Base-by-base conservation (phyloP, 2,329 filamentous ascomycete genomes). In the Pseudopithomyces chartarum region DNA sequence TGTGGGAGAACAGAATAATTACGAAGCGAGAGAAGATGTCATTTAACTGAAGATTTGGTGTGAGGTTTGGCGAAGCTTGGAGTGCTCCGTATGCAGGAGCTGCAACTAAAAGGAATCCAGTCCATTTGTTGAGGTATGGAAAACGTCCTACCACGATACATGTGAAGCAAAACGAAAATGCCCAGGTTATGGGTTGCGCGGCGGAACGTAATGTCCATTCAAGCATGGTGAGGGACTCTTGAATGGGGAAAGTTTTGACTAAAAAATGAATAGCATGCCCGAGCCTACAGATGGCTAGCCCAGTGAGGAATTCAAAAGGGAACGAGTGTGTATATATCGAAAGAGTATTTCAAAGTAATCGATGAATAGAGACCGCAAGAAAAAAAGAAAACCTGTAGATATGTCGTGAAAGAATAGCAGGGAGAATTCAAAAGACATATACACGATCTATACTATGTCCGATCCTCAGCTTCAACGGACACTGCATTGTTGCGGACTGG, bases 11-110 rank as follows among this genome's bases (percentile, higher is more conserved):
- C 17, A 52, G 48, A 42, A 57, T 57, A n/a, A 57, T 29, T 7
- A 57, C 50, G 29, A 49, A 57, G 1, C 55, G 49, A 10, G 49
- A 48, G 32, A 53, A 57, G 20, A 43, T 53, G 19, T 57, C 55
- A 29, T 57, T 57, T 2, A 57, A 44, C 2, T 40, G 39, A 6
- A 40, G 32, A 19, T 53, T 39, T 4, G 55, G 55, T 7, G 55
- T 53, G n/a, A 57, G 29, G 10, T 52, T 39, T 11, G 44, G 22
- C 7, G 55, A 52, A 3, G 55, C 53, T 12, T 53, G 19, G 8
- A 52, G 45, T 13, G 55, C 55, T 36, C 55, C 55, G 32, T 43
- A 53, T 36, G 43, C 49, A 10, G 55, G 48, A 19, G 43, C 50
- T 20, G 53, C n/a, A 15, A 57, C 36, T 3, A 57, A 17, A 19